Conservation (phyloP, 2,329 filamentous ascomycete species). For the Ophiostoma novo-ulmi region DNA sequence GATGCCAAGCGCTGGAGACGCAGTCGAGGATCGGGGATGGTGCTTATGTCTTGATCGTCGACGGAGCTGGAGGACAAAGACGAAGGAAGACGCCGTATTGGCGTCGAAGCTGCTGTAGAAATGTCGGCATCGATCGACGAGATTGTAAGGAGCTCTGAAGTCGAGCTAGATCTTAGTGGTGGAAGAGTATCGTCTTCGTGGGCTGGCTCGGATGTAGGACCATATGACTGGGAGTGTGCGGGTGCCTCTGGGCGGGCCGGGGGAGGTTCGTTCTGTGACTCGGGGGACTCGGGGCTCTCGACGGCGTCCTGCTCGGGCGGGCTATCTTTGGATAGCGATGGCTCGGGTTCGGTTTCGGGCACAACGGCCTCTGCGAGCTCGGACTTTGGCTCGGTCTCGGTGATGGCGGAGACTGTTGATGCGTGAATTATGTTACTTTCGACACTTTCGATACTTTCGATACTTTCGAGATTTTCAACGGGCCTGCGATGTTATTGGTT, state of each 20-base stretch:
- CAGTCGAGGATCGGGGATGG: slow-evolving; percentile 60
- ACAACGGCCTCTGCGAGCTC: not conserved
- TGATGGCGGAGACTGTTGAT: not conserved
- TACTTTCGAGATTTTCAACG: not conserved
- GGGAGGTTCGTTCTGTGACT: not conserved
- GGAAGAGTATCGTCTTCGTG: not conserved
- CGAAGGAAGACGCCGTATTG: slow-evolving; percentile 25
- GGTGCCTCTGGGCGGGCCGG: not conserved
- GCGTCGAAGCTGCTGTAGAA: not conserved
- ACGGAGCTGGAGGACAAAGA: slow-evolving; percentile 37
- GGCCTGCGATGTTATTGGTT: not conserved
- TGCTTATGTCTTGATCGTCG: slow-evolving; percentile 60
- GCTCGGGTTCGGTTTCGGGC: not conserved
- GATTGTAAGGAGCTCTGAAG: not conserved
- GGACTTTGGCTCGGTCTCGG: not conserved
- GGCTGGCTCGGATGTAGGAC: not conserved
- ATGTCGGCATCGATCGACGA: not conserved
- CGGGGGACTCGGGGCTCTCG: slow-evolving; percentile 1
- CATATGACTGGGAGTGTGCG: not conserved
- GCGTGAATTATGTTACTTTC: not conserved
- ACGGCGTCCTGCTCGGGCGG: not conserved
- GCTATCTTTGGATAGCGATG: not conserved
- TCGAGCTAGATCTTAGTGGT: not conserved
- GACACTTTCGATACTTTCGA: not conserved
- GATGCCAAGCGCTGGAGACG: slow-evolving; percentile 31